Base-by-base conservation (phyloP, 2,329 filamentous ascomycete species). In the Apiospora phragmitis region DNA sequence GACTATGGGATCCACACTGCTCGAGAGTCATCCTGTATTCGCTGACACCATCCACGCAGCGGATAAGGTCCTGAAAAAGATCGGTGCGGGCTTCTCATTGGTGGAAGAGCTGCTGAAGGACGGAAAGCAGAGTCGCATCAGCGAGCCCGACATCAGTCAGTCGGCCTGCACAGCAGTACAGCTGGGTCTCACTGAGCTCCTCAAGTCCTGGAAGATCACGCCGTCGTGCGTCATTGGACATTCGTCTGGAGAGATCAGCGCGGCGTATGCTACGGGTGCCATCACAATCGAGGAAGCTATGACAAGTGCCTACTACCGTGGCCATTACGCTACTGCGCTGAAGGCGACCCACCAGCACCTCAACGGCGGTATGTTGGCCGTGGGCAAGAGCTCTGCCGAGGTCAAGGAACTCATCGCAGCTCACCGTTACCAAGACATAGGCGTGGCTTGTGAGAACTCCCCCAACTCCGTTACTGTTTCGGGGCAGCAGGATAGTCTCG, bases 131-230 rank as follows among this genome's bases (percentile, higher is more conserved):
- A 72, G 72, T 2, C 71, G 70, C 5, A 70, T 78, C 16, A 70
- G 76, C 21, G 71, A 75, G 16, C 74, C 79, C 1, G 73, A 76
- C 12, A 67, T 79, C 18, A 78, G 77, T 12, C 84, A 86, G 69
- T 80, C 85, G 0, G 51, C 83, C 0, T 85, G 80, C 43, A 85
- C 83, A 0, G 82, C 83, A 0, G 26, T 87, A 0, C 85, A 86
- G 70, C 71, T 87, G 1, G 83, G 75, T 2, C 73, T 85, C 0
- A 77, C 83, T 1, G 78, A 83, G 11, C 72, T 83, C 0, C 73
- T 82, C 24, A 65, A 71, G n/a, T 70, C 71, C 2, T 82, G 78
- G 66, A 74, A 75, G 2, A 71, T 84, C 3, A 69, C 62, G 0
- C 80, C 80, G 0, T 47, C 73, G 18, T 71, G 72, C 8, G 79